Base-by-base conservation (phyloP, 495 filamentous ascomycete species). In the Xylaria grammica region DNA sequence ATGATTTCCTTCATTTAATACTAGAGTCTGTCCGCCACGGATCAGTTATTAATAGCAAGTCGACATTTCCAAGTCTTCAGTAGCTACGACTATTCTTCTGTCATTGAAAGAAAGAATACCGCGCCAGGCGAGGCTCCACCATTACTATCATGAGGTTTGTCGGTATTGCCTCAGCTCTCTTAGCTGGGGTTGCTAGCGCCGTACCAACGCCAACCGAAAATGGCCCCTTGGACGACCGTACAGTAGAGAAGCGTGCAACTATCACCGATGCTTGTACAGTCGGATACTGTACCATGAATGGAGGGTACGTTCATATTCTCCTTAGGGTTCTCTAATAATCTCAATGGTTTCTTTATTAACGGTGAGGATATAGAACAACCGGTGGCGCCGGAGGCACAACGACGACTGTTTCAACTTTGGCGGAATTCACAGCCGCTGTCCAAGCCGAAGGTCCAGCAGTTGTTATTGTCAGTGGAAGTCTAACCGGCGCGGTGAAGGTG, bases 341-440 rank as follows among this genome's bases (percentile, higher is more conserved):
- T 22, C 4, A 6, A n/a, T 34, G n/a, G 7, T 38, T 2, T 29
- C 3, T 1, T 30, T n/a, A 38, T 50, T 54, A n/a, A 63, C 27
- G 4, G 20, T 34, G 9, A 8, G 66, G 79, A 57, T 75, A 75
- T 38, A 79, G 80, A 40, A 86, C 84, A 20, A 86, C 76, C 4
- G 85, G 85, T 54, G 85, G 85, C 63, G 71, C 73, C 29, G 81
- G 79, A 20, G 85, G 84, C 54, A 79, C 79, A 7, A 84, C 80
- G 9, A 81, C 81, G 5, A 84, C 80, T 15, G 85, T 87, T 44
- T 81, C 81, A 2, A 80, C 82, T 1, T 79, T 84, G 42, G 80
- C 79, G 24, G 73, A 73, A 10, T 76, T 86, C 59, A 71, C 77
- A 5, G 51, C 72, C 0, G 84, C 81, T 27, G 82, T 80, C 29